phyloP scores from a whole-genome alignment of 257 asterid genomes.

The Schizonepeta tenuifolia region DNA sequence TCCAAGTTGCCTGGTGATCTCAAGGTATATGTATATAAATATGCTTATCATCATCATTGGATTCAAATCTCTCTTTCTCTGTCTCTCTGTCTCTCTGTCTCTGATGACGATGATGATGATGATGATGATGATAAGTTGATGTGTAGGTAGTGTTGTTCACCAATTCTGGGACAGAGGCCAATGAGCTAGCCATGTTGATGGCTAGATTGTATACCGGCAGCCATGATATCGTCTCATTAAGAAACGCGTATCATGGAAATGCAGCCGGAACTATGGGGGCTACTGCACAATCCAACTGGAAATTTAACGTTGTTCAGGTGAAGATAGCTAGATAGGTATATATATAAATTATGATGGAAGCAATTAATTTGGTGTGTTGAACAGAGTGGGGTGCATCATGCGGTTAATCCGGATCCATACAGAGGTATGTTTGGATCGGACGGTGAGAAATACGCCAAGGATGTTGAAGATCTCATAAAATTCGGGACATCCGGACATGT shows the following conservation, averaged over 20 bases:
- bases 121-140: no score
- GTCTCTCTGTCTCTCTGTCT: no score
- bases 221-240: constrained; percentile 65
- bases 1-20: constrained; percentile 75
- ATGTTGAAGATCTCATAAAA: constrained; percentile 68
- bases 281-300: constrained; percentile 76
- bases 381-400: constrained; percentile 84
- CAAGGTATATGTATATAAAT: constrained; percentile 50
- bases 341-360: no score
- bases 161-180: constrained; percentile 85
- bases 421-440: constrained; percentile 74
- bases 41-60: background rate
- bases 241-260: constrained; percentile 81
- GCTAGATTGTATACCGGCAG: constrained; percentile 65
- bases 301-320: constrained; percentile 70
- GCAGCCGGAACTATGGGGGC: constrained; percentile 77
- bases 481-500: constrained; percentile 75
- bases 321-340: no score
- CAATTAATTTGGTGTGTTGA: no score
- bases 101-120: no score
- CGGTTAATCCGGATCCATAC: constrained; percentile 74
- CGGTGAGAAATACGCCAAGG: constrained; percentile 62
- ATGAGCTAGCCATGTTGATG: constrained; percentile 79
- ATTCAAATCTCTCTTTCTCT: background rate
- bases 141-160: constrained; percentile 72